Evolutionary conservation across 164 flowering plant genomes (phyloP), one percentile per base, ranked within the genome.

Genomic region (Chloranthus sessilifolius): DNA sequence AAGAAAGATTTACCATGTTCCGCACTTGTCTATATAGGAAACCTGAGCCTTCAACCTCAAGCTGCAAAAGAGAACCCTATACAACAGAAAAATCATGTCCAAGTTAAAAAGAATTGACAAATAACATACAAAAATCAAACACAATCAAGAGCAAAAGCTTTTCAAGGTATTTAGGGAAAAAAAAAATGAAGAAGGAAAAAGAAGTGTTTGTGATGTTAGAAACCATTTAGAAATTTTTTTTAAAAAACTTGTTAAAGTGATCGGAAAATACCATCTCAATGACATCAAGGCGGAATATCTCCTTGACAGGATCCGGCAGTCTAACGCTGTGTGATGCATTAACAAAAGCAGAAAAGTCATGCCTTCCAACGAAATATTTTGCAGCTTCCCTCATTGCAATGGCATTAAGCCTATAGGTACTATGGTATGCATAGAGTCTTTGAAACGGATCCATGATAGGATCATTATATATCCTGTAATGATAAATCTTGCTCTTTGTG

Each of bases 31-130:
- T 63, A 58, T 88, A 83, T 37, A 91, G 45, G 67, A 88, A 91
- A 35, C 95, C 96, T 2, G 90, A 73, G 41, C 96, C 96, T 79
- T 91, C 98, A 56, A 91, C 90, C 71, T 91, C 94, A 27, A 91
- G 77, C 64, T 80, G 86, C 66, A 91, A 59, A 56, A 91, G 79
- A 62, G 82, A 60, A 61, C 90, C 98, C 95, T 83, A 54, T 30
- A 52, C 42, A 64, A 58, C 5, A 46, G 43, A 20, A 62, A 10
- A 49, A 54, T 10, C n/a, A 51, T 42, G n/a, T n/a, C n/a, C n/a
- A 40, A 40, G 44, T 11, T 11, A 40, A 11, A 1, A 40, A 2
- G 16, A 0, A 1, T 40, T 40, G 2, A 1, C 36, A 33, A 33
- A 7, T 7, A n/a, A n/a, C 42, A 38, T 16, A n/a, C 42, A 38